Percentiles rank a stretch among this genome's conserved stretches.
These are phyloP conservation scores for Poteriospumella lacustris DNA, from an alignment of 108 stramenopile species.

Conservation along the genomic window DNA sequence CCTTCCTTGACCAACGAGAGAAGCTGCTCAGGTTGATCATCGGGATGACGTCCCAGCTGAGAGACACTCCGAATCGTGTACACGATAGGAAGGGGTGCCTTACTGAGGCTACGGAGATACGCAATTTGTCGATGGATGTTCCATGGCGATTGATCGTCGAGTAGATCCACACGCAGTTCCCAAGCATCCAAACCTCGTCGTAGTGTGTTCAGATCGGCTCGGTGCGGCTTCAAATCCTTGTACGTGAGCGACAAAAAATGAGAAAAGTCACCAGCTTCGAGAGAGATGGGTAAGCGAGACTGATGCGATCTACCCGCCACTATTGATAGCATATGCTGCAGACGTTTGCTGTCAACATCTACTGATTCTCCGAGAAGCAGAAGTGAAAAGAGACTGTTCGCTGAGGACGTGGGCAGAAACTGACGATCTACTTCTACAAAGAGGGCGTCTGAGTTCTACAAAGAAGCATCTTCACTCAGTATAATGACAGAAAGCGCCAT, in stretches of 20 bases:
- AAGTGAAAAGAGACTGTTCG: no score
- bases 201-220: conserved; percentile 31
- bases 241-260: conserved; percentile 49
- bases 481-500: no score
- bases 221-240: conserved; percentile 30
- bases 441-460: no score
- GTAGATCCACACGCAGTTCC: conserved; percentile 51
- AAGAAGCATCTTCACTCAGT: no score
- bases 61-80: conserved; percentile 82
- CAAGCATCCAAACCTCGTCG: conserved; percentile 40
- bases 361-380: no score
- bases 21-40: conserved; percentile 67
- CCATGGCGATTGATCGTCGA: conserved; percentile 29
- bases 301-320: no score
- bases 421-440: no score
- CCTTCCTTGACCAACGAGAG: conserved; percentile 71
- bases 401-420: no score
- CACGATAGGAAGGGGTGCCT: conserved; percentile 75
- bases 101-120: conserved; percentile 33
- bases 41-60: conserved; percentile 89
- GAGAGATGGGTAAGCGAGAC: no score
- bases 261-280: neutral
- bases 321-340: no score
- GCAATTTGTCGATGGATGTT: conserved; percentile 36
- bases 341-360: no score